phyloP scores from a whole-genome alignment of 352 stramenopile genomes.

The Globisporangium carolinianum region DNA sequence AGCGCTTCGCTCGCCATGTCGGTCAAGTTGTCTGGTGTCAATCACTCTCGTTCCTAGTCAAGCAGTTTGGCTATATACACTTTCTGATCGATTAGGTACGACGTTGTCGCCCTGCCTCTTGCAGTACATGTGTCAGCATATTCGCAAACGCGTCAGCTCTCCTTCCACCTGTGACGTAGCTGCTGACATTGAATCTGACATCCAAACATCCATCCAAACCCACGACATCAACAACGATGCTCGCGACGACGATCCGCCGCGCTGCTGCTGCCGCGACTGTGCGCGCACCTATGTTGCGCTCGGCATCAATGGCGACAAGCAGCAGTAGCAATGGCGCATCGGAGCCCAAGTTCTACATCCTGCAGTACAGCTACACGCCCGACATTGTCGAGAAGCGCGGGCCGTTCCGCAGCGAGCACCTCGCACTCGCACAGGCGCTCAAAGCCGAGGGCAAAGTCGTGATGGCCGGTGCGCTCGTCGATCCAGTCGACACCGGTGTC shows the following conservation, averaged over 20 bases:
- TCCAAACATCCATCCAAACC: background rate
- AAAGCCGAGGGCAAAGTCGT: constrained; percentile 52
- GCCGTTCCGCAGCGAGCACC: constrained; percentile 58
- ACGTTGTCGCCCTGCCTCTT: too few relatives aligned
- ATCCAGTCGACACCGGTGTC: constrained; percentile 49
- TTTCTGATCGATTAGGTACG: background rate
- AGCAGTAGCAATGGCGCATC: background rate
- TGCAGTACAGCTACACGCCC: constrained; percentile 69
- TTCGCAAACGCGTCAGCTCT: too few relatives aligned
- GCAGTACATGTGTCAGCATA: too few relatives aligned
- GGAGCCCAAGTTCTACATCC: constrained; percentile 51
- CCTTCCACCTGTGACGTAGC: too few relatives aligned
- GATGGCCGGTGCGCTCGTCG: constrained; percentile 65
- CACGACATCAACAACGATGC: background rate
- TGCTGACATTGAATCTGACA: background rate
- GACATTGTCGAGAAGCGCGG: constrained; percentile 69
- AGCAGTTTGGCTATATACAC: background rate
- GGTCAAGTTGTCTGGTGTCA: background rate
- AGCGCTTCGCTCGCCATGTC: constrained; percentile 25
- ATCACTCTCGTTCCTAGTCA: background rate
- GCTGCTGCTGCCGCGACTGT: background rate
- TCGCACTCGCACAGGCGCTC: constrained; percentile 36
- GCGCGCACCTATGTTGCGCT: background rate
- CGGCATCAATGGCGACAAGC: constrained; percentile 25
- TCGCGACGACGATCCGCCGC: constrained; percentile 1